Base-by-base conservation (phyloP, 306 rosid species). In the Oxytropis ochrocephala region DNA sequence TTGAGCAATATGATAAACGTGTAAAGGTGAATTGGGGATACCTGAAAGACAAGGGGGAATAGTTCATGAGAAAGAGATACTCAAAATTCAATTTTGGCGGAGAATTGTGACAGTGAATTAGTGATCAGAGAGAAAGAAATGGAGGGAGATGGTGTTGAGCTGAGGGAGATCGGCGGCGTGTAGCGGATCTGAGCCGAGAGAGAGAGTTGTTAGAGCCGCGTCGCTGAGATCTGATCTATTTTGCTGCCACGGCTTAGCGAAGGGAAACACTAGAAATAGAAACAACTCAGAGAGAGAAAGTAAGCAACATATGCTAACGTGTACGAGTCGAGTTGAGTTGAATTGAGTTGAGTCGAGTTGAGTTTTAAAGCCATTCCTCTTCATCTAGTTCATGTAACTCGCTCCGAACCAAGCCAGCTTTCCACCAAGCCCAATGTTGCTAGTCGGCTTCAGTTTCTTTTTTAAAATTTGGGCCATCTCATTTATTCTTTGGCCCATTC, bases 121-220 rank as follows among this genome's bases (percentile, higher is more conserved):
- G 66, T 38, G 77, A 38, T 30, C 33, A 29, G 55, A 53, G 58
- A 47, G 62, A 50, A 41, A 43, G 70, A 61, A 16, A 19, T 11
- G 69, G 80, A 54, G 69, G 39, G 70, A 73, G 81, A 75, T 65
- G 47, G 21, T 64, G 54, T 39, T 59, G 70, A 74, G 73, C 77
- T 69, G 80, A 74, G 6, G 68, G 76, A 67, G 79, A 73, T 82
- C 83, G 83, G 86, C 86, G 86, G 86, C 86, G 86, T 70, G 83
- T 52, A 80, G 70, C 32, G 77, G 86, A 82, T 78, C 86, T 60
- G 70, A 82, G 86, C 86, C 86, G 86, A 75, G 80, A 74, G 60
- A 35, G 21, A 39, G 10, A 35, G 55, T 70, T 64, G 61, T 81
- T 73, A 70, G 82, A 80, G 91, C 91, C 91, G 90, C 80, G 84